Base-by-base conservation (phyloP, 1,284 basidiomycete species). In the Austroboletus novae-zelandiae region DNA sequence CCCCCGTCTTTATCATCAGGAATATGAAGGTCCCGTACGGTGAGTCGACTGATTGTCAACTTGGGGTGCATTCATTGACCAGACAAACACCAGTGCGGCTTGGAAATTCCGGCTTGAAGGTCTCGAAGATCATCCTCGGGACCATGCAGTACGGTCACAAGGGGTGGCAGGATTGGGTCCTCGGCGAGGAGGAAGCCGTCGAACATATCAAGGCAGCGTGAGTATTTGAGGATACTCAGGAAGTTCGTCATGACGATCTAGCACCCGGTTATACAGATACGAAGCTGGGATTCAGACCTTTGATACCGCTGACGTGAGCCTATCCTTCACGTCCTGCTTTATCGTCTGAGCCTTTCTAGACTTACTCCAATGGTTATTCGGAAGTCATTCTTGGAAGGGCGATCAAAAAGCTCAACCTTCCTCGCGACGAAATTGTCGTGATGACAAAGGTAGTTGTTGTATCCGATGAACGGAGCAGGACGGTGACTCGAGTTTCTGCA, bases 321-420 rank as follows among this genome's bases (percentile, higher is more conserved):
- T 9, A 17, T 37, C 30, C 25, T 25, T 27, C 7, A 11, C 18
- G n/a, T 45, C 41, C 17, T 43, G 11, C 48, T 27, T 20, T 41
- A 18, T 15, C 14, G 35, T 40, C 39, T 29, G 23, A 56, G 9
- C 46, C 34, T 5, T 23, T 46, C 18, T 40, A 80, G 78, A 70
- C 74, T 3, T 91, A 91, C 62, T 84, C 81, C 2, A 82, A 84
- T 57, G 89, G 89, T 6, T 67, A 75, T n/a, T 86, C 82, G 1
- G 91, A 94, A 66, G 64, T 79, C 25, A 80, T 90, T 54, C 75
- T 93, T 34, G 90, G 91, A 6, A 86, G 86, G 57, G 91, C 88
- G 1, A 86, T 94, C 69, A 88, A 86, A 60, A 61, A 85, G 56
- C 75, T 81, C 54, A 69, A 84, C 27, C 74, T 93, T 15, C 86